Evolutionary conservation across 2,329 filamentous ascomycete genomes (phyloP), one percentile per base, ranked within the genome.

Genomic region (Aspergillus tamarii): DNA sequence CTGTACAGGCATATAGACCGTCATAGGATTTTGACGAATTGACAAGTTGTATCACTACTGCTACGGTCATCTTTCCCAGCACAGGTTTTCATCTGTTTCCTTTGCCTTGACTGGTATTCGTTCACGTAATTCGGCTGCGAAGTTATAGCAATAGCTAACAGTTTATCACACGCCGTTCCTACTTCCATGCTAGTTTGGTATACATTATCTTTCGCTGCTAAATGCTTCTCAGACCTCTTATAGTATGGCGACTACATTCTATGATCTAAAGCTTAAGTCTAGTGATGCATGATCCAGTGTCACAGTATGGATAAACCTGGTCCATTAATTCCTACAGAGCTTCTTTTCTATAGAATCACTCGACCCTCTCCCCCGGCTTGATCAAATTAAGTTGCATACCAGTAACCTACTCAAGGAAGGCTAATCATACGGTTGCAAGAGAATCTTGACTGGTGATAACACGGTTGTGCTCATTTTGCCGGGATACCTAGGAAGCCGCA

Each of bases 1-100:
- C 70, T 77, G 73, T 79, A 76, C 74, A 77, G 73, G 74, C 73
- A 77, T 74, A 78, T 78, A 78, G 76, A 78, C 66, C 70, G 70
- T 74, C 66, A 57, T 67, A 67, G 69, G 69, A 71, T 72, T 71
- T 73, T 73, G 74, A 74, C 70, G 72, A 76, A 77, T 75, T 70
- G 67, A 76, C 72, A 75, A 77, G 72, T 73, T 78, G 75, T 78
- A 78, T 70, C 72, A 77, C 66, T 76, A 77, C 65, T 62, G 3
- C 26, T 52, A n/a, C 28, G 46, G 46, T 34, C 28, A 9, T 52
- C 48, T 32, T 32, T 32, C 14, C 11, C 9, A 16, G n/a, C 21
- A 30, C 28, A n/a, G 4, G 9, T 21, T 52, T 34, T 19, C 26
- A 52, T 19, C 48, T 34, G 21, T 34, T 50, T 9, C 14, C 48